Percentiles rank a stretch among this genome's conserved stretches.
Evolutionary conservation across 2,329 filamentous ascomycete genomes (phyloP).

Genomic region (Colletotrichum sp.): DNA sequence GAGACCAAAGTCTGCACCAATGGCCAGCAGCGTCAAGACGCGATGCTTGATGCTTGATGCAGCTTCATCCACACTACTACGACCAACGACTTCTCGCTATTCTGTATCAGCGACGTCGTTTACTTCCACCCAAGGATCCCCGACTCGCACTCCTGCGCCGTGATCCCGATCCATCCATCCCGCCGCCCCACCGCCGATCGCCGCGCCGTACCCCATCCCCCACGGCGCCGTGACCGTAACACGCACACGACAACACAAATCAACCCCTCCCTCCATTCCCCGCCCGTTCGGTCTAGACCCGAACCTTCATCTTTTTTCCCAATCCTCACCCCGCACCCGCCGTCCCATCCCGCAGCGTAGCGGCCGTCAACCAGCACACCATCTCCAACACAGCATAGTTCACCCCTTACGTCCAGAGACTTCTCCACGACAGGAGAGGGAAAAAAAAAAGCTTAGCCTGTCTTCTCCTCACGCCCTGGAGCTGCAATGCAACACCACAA

Average conservation of each 20-base stretch:
- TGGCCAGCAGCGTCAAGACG: too few relatives aligned
- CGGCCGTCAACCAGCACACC: background rate
- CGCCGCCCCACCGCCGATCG: background rate
- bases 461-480: background rate
- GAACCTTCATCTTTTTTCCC: background rate
- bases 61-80: too few relatives aligned
- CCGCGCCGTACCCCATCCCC: background rate
- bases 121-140: background rate
- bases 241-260: background rate
- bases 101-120: background rate
- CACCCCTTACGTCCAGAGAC: background rate
- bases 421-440: too few relatives aligned
- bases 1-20: too few relatives aligned
- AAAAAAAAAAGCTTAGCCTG: background rate
- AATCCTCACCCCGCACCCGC: background rate
- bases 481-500: background rate
- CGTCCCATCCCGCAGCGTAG: background rate
- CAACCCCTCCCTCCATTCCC: background rate
- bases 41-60: too few relatives aligned
- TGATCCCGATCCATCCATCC: background rate
- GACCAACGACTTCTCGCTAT: background rate
- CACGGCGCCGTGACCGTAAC: constrained; percentile 3
- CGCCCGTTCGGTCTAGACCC: background rate
- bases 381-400: background rate
- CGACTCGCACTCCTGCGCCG: background rate